These are phyloP conservation scores for Gloeopeniophorella convolvens DNA, from an alignment of 768 basidiomycete genomes.

Conservation along the genomic window DNA sequence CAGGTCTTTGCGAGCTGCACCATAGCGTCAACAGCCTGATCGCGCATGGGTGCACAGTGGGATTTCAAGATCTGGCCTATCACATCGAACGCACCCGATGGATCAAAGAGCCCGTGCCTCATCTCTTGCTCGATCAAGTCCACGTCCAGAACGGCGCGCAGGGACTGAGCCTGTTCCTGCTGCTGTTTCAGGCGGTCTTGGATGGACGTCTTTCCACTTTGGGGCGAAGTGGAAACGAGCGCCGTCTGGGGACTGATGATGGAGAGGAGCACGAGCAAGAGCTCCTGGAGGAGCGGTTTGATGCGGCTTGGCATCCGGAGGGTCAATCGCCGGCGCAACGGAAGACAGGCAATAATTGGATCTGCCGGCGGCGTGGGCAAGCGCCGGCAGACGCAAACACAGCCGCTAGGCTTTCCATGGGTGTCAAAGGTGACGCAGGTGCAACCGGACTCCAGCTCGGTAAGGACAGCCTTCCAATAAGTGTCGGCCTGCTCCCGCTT, in stretches of 20 bases:
- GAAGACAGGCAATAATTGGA: constrained; percentile 39
- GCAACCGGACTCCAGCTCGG: constrained; percentile 76
- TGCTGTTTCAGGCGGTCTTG: constrained; percentile 20
- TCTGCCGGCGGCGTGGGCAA: constrained; percentile 24
- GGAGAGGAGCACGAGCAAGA: constrained; percentile 41
- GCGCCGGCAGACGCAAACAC: constrained; percentile 42
- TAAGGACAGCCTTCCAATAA: constrained; percentile 79
- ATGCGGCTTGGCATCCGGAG: constrained; percentile 69
- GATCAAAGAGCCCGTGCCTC: constrained; percentile 68
- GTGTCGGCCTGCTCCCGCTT: constrained; percentile 67
- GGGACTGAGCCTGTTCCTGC: constrained; percentile 14
- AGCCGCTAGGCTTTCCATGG: constrained; percentile 42
- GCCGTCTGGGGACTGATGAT: constrained; percentile 74
- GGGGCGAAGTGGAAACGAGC: constrained; percentile 30
- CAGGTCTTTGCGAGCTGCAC: constrained; percentile 59
- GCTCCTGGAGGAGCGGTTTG: constrained; percentile 63
- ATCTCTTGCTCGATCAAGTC: constrained; percentile 79
- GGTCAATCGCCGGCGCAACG: constrained; percentile 40
- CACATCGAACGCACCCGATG: constrained; percentile 66
- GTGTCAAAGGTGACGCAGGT: constrained; percentile 75
- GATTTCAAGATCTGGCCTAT: constrained; percentile 80
- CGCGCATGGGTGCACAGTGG: constrained; percentile 92
- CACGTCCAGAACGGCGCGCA: constrained; percentile 53
- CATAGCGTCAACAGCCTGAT: constrained; percentile 78
- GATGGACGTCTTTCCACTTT: constrained; percentile 17